Base-by-base conservation (phyloP, 805 yeast species). In the Sugiyamaella americana region DNA sequence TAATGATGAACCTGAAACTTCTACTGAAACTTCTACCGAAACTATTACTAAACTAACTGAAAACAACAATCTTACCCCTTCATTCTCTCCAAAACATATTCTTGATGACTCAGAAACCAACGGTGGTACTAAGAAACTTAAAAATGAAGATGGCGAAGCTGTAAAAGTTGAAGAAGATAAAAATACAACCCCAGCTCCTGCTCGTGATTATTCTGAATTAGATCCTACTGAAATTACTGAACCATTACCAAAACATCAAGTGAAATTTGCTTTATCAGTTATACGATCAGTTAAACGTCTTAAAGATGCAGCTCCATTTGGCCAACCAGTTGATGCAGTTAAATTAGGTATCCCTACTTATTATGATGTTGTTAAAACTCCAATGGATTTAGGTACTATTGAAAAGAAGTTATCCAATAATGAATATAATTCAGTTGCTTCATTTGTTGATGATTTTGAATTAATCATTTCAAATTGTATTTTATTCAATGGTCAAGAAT, bases 301-400 rank as follows among this genome's bases (percentile, higher is more conserved):
- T 59, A 87, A 88, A 65, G 98, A 93, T 67, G 95, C 98, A 1
- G 79, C 73, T 13, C 98, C 98, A 1, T 93, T 93, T 61, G 61
- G 87, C 39, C 78, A 72, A 43, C 98, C 98, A 0, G 98, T 93
- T 18, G 98, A 93, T 63, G 84, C 78, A 2, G 82, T 84, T 41
- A 87, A 86, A 61, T 76, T 87, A 51, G 87, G 89, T 59, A 85
- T 93, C 47, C 98, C 98, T 2, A 79, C 84, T 53, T 93, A 93
- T 64, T 87, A 82, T 64, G 88, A 87, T 58, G 80, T 78, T 59
- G 80, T 93, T 58, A 74, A 77, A 53, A 73, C 82, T 58, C 98
- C 98, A 35, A 93, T 93, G 97, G 98, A 91, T 64, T 70, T 93
- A 29, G 76, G 89, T 2, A 87, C 97, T 1, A 85, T 93, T 54